phyloP scores from a whole-genome alignment of 2,329 filamentous ascomycete species.

The Clonostachys rosea region DNA sequence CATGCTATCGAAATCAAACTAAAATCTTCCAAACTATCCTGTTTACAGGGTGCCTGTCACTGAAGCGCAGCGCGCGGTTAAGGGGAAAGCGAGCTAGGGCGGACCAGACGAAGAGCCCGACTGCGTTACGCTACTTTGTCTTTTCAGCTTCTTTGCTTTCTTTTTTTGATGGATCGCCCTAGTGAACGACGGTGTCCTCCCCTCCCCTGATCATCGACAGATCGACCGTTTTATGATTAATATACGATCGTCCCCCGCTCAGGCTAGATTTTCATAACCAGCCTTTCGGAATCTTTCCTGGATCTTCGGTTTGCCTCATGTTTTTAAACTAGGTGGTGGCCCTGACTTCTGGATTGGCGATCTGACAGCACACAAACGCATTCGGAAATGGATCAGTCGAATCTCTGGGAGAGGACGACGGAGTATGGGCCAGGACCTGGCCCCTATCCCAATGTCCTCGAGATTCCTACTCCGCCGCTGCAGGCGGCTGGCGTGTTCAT shows the following conservation, averaged over 20 bases:
- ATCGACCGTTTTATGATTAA: neutral
- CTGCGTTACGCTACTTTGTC: too few relatives aligned
- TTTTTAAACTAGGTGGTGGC: neutral
- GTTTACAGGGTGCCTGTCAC: too few relatives aligned
- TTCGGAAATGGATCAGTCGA: neutral
- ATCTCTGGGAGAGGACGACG: neutral
- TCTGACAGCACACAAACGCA: neutral
- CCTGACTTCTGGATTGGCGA: neutral
- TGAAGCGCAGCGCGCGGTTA: too few relatives aligned
- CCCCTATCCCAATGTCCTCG: constrained; percentile 9
- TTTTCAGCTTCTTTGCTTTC: too few relatives aligned
- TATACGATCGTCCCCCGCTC: neutral
- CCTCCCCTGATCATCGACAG: neutral
- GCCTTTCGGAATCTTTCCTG: neutral
- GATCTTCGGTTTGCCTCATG: neutral
- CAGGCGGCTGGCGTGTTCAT: constrained; percentile 16
- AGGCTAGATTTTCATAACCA: neutral
- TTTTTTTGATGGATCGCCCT: too few relatives aligned
- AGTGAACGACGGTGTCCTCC: too few relatives aligned
- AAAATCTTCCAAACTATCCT: too few relatives aligned
- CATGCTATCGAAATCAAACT: too few relatives aligned
- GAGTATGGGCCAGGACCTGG: constrained; percentile 1
- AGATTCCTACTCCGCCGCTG: constrained; percentile 17
- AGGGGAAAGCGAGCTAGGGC: too few relatives aligned
- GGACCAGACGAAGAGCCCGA: too few relatives aligned